Evolutionary conservation across 768 basidiomycete genomes (phyloP), one percentile per base, ranked within the genome.

Genomic region (Lactarius deliciosus): DNA sequence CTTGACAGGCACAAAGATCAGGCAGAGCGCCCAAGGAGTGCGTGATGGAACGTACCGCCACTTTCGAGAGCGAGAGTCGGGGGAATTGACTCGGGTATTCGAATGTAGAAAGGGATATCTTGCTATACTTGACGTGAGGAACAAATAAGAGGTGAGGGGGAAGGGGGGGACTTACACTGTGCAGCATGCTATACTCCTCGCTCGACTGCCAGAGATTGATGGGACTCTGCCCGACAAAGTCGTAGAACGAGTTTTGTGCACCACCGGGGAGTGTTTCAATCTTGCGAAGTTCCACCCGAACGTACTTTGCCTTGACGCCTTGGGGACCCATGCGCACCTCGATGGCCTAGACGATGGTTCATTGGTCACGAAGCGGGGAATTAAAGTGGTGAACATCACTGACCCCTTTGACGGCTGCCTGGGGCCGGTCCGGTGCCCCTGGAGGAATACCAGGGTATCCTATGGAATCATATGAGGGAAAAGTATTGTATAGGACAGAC

Each of bases 361-460:
- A 20, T 5, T 6, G 45, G 28, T 7, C 53, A 25, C 28, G 13
- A 58, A n/a, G 70, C 74, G 22, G 68, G 70, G 38, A 40, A 38
- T 38, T 22, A 18, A 41, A n/a, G 66, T 61, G 47, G 71, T 43
- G 41, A 41, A 57, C 10, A 36, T 15, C 9, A 64, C 91, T 68
- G 80, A 94, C 92, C 62, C 92, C 92, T 80, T 89, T 90, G 5
- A 94, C 90, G 11, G 89, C 86, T 22, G 92, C 92, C 72, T 92
- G 90, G 0, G 88, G 90, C 45, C 92, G 79, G 70, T 92, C 90
- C 60, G 82, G 82, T 34, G 85, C 83, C 47, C 83, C 83, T n/a
- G 92, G 89, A 6, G 93, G 92, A 47, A 95, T 93, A 38, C 93
- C 93, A 66, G 93, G 93, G 75, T 90, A 94, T 41, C 93, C 93